A percentile compares a stretch with the other conserved stretches of the same genome.
These are phyloP conservation scores for Sinapis alba DNA, from an alignment of 441 rosid genomes.

Conservation along the genomic window DNA sequence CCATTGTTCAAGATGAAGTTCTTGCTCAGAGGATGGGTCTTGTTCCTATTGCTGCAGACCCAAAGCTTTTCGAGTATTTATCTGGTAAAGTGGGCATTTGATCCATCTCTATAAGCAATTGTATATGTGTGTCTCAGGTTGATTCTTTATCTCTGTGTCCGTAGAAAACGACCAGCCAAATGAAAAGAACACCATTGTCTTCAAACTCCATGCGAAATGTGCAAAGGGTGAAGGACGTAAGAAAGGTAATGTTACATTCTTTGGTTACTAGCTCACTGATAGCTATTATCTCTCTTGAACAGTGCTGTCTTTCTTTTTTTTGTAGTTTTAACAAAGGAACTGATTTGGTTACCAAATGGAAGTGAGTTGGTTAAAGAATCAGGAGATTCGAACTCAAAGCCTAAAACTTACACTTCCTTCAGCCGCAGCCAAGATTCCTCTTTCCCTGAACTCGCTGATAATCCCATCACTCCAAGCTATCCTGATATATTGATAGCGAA, in stretches of 20 bases:
- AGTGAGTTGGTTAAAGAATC: slow-evolving; percentile 76
- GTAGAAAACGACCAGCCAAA: slow-evolving; percentile 84
- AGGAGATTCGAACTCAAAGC: slow-evolving; percentile 49
- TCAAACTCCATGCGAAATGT: slow-evolving; percentile 83
- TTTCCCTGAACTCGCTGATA: slow-evolving; percentile 55
- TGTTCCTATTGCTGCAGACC: slow-evolving; percentile 83
- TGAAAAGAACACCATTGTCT: slow-evolving; percentile 93
- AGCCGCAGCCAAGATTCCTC: slow-evolving; percentile 59
- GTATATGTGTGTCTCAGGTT: not conserved
- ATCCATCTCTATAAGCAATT: not conserved
- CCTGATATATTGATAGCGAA: slow-evolving; percentile 71
- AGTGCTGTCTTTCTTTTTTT: not conserved
- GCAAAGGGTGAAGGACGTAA: slow-evolving; percentile 51
- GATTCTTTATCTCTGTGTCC: slow-evolving; percentile 19
- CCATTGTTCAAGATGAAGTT: slow-evolving; percentile 88
- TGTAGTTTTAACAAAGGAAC: slow-evolving; percentile 71
- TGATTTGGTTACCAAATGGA: slow-evolving; percentile 87
- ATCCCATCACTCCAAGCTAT: slow-evolving; percentile 55
- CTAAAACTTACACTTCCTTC: slow-evolving; percentile 83
- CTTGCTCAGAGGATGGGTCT: slow-evolving; percentile 96
- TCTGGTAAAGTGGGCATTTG: slow-evolving; percentile 55
- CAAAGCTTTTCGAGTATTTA: slow-evolving; percentile 81
- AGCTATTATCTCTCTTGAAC: not conserved
- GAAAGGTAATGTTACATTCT: slow-evolving; percentile 51
- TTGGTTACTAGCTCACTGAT: not conserved